phyloP scores from a whole-genome alignment of 176 grass and related monocot species.

The Cymbopogon citratus region DNA sequence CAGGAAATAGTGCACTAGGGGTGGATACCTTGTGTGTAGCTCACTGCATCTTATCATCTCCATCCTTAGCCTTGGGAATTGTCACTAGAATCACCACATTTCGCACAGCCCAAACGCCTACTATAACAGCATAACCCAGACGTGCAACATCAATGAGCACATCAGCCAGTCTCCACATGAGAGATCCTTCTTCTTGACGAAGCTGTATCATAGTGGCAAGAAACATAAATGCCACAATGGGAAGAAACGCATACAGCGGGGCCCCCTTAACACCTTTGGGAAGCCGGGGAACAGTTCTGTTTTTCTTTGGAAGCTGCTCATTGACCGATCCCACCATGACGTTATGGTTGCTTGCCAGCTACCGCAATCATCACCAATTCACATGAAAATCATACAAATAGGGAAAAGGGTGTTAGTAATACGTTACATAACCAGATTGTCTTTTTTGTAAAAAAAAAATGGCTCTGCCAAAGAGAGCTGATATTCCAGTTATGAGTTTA shows the following conservation, averaged over 20 bases:
- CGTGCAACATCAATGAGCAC: not conserved
- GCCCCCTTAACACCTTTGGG: not conserved
- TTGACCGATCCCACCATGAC: not conserved
- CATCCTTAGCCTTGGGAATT: not conserved
- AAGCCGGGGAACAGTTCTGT: not conserved
- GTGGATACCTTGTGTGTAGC: not conserved
- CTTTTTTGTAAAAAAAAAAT: not conserved
- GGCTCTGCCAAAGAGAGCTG: not conserved
- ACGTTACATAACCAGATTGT: not conserved
- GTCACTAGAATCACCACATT: not conserved
- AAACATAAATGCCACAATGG: not conserved
- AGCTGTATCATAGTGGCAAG: not conserved
- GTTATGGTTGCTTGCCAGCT: too few species aligned
- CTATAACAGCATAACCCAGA: not conserved
- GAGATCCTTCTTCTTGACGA: not conserved
- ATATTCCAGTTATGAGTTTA: not conserved
- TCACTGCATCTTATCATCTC: not conserved
- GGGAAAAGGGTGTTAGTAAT: not conserved
- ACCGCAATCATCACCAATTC: not conserved
- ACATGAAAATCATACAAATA: not conserved
- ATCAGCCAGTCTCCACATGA: not conserved
- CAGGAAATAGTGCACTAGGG: not conserved
- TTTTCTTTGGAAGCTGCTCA: not conserved
- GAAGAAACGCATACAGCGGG: not conserved
- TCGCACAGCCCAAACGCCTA: not conserved